Evolutionary conservation across 2,329 filamentous ascomycete genomes (phyloP), one percentile per base, ranked within the genome.

Genomic region (Nigrospora osmanthi): DNA sequence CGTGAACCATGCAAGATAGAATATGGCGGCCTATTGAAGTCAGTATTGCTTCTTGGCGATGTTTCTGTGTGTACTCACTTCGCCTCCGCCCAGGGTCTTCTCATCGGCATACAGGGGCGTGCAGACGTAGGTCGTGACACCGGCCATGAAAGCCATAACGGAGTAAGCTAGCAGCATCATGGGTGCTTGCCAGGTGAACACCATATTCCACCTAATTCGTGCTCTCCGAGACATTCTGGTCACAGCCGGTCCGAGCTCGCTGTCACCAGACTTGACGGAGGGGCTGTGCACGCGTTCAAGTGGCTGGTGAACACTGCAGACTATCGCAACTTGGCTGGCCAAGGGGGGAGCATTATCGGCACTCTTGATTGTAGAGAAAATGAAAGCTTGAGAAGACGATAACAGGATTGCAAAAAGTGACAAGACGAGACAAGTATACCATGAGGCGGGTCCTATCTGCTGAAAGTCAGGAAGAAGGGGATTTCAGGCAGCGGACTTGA

Each of bases 161-260:
- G 55, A 52, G 45, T 58, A 59, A 3, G 55, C 50, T 34, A 59
- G 41, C 10, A 58, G 51, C 56, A 59, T 58, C 44, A 58, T 55
- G 11, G 56, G 55, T 23, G 56, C 56, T 47, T 58, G 56, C 55
- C 57, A 59, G 0, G 56, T 58, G 40, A 59, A 59, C 2, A 57
- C 49, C 57, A 58, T 59, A 16, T 58, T 59, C 57, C 55, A 59
- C 6, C 55, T 49, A n/a, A 59, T 45, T 14, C 43, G 33, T 3
- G 49, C 55, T 34, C 44, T 30, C 11, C 23, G 23, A 10, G 23
- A 7, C 23, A 6, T 28, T 46, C 45, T 31, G 45, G 43, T n/a
- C 38, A 42, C 6, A 46, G 47, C 12, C 44, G 23, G 23, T 10
- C 23, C 23, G 4, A 2, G 5, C 23, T 28, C 23, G 23, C 23